Evolutionary conservation across 257 asterid species (phyloP).

Genomic region (Nicotiana tomentosiformis): DNA sequence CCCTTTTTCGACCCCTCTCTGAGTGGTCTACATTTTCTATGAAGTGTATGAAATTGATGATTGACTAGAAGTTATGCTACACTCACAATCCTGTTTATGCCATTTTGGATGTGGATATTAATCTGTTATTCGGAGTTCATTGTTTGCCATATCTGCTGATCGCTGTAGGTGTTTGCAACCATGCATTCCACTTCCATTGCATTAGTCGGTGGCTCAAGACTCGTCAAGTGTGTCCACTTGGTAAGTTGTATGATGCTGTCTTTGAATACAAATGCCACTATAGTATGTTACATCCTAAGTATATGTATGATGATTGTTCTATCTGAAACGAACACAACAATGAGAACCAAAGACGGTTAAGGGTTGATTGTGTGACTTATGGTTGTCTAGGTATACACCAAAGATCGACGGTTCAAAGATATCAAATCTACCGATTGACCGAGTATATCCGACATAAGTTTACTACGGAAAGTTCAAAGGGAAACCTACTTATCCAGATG

Average conservation of each 20-base stretch:
- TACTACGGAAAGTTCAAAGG: no score
- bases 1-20: neutral
- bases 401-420: no score
- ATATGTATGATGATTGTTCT: neutral
- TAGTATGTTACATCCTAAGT: neutral
- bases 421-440: no score
- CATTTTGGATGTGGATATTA: neutral
- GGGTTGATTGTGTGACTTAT: no score
- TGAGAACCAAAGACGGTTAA: no score
- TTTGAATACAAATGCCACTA: neutral
- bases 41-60: neutral
- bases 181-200: slow-evolving; percentile 98
- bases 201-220: slow-evolving; percentile 99
- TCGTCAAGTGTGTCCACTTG: slow-evolving; percentile 97
- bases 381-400: no score
- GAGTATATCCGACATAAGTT: no score
- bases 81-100: neutral
- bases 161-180: slow-evolving; percentile 84
- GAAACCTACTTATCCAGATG: no score
- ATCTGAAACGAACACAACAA: no score
- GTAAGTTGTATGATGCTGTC: slow-evolving; percentile 26
- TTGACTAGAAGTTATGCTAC: neutral
- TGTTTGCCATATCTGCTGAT: neutral
- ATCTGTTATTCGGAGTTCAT: neutral
- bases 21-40: neutral